Conservation (phyloP, 176 grass and related monocot genomes). For the Avena insularis region DNA sequence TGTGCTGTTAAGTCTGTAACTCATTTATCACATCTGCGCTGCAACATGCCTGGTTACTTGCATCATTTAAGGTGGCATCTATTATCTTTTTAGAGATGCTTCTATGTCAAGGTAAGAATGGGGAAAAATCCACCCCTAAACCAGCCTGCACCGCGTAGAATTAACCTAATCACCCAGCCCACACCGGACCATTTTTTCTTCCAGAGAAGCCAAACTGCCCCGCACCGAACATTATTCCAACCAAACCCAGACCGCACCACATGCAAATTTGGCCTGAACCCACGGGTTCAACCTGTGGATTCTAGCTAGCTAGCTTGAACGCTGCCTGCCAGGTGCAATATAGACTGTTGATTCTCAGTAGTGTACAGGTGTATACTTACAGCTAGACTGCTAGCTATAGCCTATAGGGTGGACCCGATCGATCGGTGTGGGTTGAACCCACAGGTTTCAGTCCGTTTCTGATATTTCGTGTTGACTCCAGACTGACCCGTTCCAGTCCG, state of each 20-base stretch:
- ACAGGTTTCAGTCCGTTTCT: too few relatives aligned
- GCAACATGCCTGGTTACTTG: slow-evolving; percentile 23
- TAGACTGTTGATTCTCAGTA: too few relatives aligned
- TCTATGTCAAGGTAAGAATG: not conserved
- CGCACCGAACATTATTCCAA: not conserved
- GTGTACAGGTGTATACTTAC: too few relatives aligned
- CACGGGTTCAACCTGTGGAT: not conserved
- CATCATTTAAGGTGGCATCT: not conserved
- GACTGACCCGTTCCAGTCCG: too few relatives aligned
- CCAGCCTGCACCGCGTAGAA: not conserved
- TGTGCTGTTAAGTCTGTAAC: not conserved
- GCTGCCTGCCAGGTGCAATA: too few relatives aligned
- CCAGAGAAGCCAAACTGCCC: not conserved
- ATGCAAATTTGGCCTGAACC: not conserved
- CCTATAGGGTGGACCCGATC: too few relatives aligned
- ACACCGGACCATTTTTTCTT: not conserved
- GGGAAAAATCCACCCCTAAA: not conserved
- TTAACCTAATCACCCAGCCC: not conserved
- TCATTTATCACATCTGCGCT: not conserved
- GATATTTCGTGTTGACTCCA: too few relatives aligned
- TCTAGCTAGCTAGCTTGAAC: not conserved
- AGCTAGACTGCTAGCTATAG: too few relatives aligned
- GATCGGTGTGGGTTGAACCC: too few relatives aligned
- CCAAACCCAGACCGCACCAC: not conserved
- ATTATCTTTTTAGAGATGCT: not conserved